Evolutionary conservation across 202 grass and related monocot genomes (phyloP).

Genomic region (Schoenoplectus triqueter): DNA sequence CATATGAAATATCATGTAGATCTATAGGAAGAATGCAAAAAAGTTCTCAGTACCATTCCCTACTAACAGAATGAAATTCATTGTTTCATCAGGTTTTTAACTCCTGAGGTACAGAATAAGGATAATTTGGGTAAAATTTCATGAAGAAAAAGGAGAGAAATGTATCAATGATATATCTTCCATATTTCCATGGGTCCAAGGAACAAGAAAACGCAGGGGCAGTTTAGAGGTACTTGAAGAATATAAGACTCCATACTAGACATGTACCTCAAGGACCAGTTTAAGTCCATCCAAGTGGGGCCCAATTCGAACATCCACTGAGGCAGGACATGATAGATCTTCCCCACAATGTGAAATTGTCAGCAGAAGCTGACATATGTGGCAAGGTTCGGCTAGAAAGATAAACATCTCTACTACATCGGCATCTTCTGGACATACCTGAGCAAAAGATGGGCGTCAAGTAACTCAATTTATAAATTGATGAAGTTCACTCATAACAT

Average conservation of each 20-base stretch:
- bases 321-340: conserved; percentile 86
- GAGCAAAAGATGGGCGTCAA: conserved; percentile 38
- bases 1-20: not conserved
- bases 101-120: not conserved
- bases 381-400: conserved; percentile 90
- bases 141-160: not conserved
- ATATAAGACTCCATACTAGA: conserved; percentile 20
- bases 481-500: not conserved
- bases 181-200: not conserved
- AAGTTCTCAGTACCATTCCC: not conserved
- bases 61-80: conserved; percentile 6
- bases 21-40: not conserved
- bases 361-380: conserved; percentile 85
- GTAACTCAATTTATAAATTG: not conserved
- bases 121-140: no score
- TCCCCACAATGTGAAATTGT: conserved; percentile 80
- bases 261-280: conserved; percentile 85
- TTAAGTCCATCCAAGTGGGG: conserved; percentile 88
- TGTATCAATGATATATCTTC: not conserved
- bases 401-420: conserved; percentile 98
- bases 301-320: conserved; percentile 92
- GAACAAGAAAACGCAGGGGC: not conserved
- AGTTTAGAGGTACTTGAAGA: not conserved
- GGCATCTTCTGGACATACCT: conserved; percentile 94
- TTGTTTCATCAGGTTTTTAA: not conserved